Base-by-base conservation (phyloP, 805 yeast genomes). In the Starmerella apicola region DNA sequence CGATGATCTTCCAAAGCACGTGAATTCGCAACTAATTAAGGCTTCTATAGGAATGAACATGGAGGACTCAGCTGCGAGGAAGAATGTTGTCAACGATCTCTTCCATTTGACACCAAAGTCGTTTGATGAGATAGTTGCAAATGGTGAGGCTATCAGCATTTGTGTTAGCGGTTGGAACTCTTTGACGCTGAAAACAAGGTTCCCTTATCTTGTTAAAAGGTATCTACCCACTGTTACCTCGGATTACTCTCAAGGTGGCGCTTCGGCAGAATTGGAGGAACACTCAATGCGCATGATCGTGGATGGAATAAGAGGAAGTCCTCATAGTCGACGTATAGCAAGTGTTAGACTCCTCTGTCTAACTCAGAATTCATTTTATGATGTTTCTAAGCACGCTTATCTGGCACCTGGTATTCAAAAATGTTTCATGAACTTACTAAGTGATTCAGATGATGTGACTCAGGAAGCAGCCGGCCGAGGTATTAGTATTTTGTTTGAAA, bases 391-490 rank as follows among this genome's bases (percentile, higher is more conserved):
- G 0, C 61, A 60, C 4, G 65, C 83, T 0, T 61, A 72, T n/a
- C 70, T 70, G 2, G 44, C 37, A 9, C 10, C 23, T 3, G 46
- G 43, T 19, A 73, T 85, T 32, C 95, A 88, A 56, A 54, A 70
- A 3, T 62, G 79, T 1, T 86, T 88, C 51, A 75, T 84, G 81
- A 68, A 71, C 44, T 81, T 82, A 53, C 64, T 88, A 40, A 76
- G 82, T 0, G 91, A 81, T 46, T 65, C 77, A 37, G 95, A 88
- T 55, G 95, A 86, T 23, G 59, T 85, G 16, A 66, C 85, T n/a
- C 96, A 88, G 54, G 96, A 88, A 44, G 72, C 91, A 10, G 95
- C 97, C 0, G 76, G 94, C 0, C 68, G 94, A 49, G 98, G 96
- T 3, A 65, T 88, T 38, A 74, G 86, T 47, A 62, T 86, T 15